A percentile compares a stretch with the other conserved stretches of the same genome.
phyloP scores from a whole-genome alignment of 169 alveolate genomes.

The Babesia bovis region DNA sequence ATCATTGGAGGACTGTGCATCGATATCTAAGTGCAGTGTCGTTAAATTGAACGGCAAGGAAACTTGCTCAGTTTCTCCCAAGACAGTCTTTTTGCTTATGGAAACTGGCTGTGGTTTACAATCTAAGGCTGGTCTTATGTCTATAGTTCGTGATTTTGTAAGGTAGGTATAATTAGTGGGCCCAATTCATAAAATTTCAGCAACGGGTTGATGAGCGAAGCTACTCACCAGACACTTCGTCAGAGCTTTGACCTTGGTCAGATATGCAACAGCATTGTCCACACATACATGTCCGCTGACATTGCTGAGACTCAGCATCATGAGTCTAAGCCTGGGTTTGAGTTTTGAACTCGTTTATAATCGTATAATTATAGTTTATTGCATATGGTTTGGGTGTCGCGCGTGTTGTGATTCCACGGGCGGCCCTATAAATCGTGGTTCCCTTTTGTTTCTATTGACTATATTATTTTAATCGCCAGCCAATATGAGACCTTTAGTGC shows the following conservation, averaged over 20 bases:
- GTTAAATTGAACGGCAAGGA: conserved; percentile 55
- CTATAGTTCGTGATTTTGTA: conserved; percentile 61
- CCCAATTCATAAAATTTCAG: background rate
- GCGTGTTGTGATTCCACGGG: conserved; percentile 14
- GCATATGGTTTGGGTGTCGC: background rate
- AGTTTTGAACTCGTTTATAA: conserved; percentile 9
- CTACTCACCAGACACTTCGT: conserved; percentile 43
- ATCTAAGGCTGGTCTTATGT: conserved; percentile 68
- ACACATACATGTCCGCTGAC: conserved; percentile 63
- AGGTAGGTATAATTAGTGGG: background rate
- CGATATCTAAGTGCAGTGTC: conserved; percentile 60
- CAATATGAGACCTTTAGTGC: conserved; percentile 81
- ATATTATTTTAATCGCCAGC: background rate
- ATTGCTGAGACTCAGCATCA: conserved; percentile 41
- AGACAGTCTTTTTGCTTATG: conserved; percentile 58
- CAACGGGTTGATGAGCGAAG: conserved; percentile 58
- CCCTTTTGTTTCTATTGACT: conserved; percentile 4
- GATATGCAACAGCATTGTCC: conserved; percentile 65
- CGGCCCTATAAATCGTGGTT: conserved; percentile 31
- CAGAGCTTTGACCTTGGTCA: conserved; percentile 59
- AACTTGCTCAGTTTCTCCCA: conserved; percentile 65
- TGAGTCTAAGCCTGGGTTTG: conserved; percentile 41
- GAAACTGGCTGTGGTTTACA: conserved; percentile 68
- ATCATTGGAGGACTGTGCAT: conserved; percentile 33
- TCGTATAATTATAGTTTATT: background rate